A percentile compares a stretch with the other conserved stretches of the same genome.
Conservation (phyloP, 305 asterid genomes). For the Solanum aculeatissimum region DNA sequence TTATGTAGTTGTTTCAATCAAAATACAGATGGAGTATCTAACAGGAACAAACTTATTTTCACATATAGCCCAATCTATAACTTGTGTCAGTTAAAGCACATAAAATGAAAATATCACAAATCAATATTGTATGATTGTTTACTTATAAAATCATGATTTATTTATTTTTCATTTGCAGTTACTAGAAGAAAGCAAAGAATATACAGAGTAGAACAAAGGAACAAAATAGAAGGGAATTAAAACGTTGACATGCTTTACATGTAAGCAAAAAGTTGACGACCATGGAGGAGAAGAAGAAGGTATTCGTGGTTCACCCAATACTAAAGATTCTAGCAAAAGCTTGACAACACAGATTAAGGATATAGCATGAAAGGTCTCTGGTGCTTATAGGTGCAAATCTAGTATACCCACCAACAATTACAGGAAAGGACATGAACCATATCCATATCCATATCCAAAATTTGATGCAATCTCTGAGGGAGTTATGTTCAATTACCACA, state of each 20-base stretch:
- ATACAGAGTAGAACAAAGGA: neutral
- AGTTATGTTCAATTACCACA: conserved; percentile 43
- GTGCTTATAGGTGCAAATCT: conserved; percentile 58
- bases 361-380: conserved; percentile 80
- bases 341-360: conserved; percentile 85
- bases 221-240: neutral
- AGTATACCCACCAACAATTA: conserved; percentile 29
- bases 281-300: conserved; percentile 67
- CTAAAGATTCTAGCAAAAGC: conserved; percentile 98
- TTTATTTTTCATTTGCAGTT: neutral
- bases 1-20: too few species aligned
- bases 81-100: neutral
- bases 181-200: neutral
- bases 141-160: too few species aligned
- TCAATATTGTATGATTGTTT: neutral
- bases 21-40: too few species aligned
- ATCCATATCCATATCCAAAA: conserved; percentile 36
- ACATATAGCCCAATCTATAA: too few species aligned
- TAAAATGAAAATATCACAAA: neutral
- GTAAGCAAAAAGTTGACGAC: conserved; percentile 32
- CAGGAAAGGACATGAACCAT: conserved; percentile 41
- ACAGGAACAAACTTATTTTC: too few species aligned
- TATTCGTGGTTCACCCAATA: conserved; percentile 40
- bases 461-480: conserved; percentile 60
- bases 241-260: neutral